Conservation (phyloP, 129 eudicot species). For the Lonicera japonica region DNA sequence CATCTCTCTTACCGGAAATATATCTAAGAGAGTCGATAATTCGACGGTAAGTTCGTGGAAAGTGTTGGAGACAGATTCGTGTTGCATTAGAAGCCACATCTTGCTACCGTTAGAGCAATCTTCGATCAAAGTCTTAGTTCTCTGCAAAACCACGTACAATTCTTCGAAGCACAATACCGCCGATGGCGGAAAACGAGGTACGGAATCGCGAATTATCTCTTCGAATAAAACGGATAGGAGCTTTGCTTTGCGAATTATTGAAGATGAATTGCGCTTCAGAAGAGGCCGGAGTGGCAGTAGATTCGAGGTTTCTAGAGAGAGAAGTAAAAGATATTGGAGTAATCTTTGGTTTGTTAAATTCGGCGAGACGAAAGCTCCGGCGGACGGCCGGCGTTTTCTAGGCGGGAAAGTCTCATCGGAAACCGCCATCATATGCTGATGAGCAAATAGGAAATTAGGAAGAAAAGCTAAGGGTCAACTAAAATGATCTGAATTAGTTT, state of each 20-base stretch:
- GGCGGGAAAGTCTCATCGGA: conserved; percentile 46
- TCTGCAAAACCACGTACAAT: conserved; percentile 59
- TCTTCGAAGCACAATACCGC: conserved; percentile 76
- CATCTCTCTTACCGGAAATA: conserved; percentile 53
- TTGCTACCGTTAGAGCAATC: conserved; percentile 62
- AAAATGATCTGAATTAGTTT: background rate
- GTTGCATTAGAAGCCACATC: conserved; percentile 68
- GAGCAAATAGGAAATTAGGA: background rate
- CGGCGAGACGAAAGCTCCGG: conserved; percentile 43
- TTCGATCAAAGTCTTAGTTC: conserved; percentile 48
- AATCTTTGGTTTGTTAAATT: conserved; percentile 35
- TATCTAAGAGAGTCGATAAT: conserved; percentile 71
- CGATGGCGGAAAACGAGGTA: conserved; percentile 43
- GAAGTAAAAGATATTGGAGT: conserved; percentile 41
- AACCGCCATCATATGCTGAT: conserved; percentile 41
- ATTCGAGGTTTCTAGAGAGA: conserved; percentile 48
- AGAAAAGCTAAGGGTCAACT: background rate
- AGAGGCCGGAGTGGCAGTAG: conserved; percentile 45
- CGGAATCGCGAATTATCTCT: conserved; percentile 40
- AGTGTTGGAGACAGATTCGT: conserved; percentile 34
- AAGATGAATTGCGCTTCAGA: conserved; percentile 45
- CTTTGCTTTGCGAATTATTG: conserved; percentile 57
- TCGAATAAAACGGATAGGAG: conserved; percentile 49
- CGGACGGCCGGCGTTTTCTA: conserved; percentile 51
- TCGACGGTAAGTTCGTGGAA: conserved; percentile 64